Base-by-base conservation (phyloP, 106 monocot genomes). In the Hemerocallis citrina region DNA sequence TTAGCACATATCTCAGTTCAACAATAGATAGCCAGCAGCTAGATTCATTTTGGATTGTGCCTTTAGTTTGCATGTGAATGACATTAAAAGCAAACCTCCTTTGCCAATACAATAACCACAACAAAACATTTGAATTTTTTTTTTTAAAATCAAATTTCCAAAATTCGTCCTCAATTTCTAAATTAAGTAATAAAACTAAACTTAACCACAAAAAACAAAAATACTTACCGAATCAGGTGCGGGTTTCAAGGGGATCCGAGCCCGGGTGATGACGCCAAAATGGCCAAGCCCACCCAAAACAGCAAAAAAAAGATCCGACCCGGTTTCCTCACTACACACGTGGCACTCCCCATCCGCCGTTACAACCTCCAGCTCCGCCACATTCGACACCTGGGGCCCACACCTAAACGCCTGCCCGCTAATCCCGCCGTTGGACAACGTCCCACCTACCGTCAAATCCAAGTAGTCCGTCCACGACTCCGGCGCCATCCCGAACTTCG, bases 381-480 rank as follows among this genome's bases (percentile, higher is more conserved):
- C 95, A 74, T 89, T 95, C 22, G 73, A 66, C 7, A 82, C 50
- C 75, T 95, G 95, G 19, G 95, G 95, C 7, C 95, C 95, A 20
- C 61, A 61, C 23, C 71, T 65, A 73, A 86, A 90, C 22, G 90
- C 66, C 83, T 95, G 90, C 0, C 95, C 95, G 74, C 95, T 90
- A 61, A 95, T 67, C 14, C 95, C 95, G 21, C 78, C 95, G 73
- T 77, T 79, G 14, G 89, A 89, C 5, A 95, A 74, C 14, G 95
- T 95, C 4, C 95, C 95, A 22, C 95, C 95, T 11, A 95, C 89
- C 21, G 90, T 86, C 21, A 95, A 74, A 1, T 81, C 68, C 34
- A 95, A 66, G 68, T 95, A 95, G 61, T 95, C 95, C 5, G 89
- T 89, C 95, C 95, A 95, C 13, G 89, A 86, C 29, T 58, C 59